Percentiles rank a stretch among this genome's conserved stretches.
These are phyloP conservation scores for Populus tremula DNA, from an alignment of 345 rosid genomes.

Conservation along the genomic window DNA sequence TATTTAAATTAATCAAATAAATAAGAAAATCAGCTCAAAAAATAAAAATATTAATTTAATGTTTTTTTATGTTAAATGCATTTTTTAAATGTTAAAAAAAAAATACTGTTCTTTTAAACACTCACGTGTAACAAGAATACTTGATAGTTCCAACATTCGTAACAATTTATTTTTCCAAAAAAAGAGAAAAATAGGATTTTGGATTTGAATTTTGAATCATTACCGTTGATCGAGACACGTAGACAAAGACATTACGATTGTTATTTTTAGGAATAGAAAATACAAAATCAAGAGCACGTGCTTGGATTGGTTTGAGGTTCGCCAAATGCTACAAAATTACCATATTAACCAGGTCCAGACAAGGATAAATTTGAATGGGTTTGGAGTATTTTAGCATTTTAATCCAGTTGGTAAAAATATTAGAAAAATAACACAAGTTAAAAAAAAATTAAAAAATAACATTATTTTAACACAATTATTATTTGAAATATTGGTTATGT, in stretches of 20 bases:
- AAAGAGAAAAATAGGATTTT: not conserved
- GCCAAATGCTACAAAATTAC: not conserved
- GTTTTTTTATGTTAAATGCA: no score
- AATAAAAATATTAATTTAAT: not conserved
- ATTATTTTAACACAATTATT: fast-evolving
- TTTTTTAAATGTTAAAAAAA: no score
- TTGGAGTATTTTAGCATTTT: no score
- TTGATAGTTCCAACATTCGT: no score
- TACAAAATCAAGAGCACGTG: not conserved
- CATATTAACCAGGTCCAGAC: not conserved
- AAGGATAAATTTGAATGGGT: not conserved
- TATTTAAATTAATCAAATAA: not conserved
- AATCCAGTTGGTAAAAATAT: no score
- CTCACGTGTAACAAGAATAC: no score
- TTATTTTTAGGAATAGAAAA: not conserved
- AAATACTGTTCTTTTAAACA: no score
- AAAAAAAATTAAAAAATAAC: no score
- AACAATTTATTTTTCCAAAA: no score
- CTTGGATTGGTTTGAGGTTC: not conserved
- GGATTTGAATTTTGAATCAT: no score
- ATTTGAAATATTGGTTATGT: no score
- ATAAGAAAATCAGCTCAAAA: not conserved
- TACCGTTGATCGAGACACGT: not conserved
- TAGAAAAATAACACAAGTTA: no score
- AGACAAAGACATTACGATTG: not conserved